phyloP scores from a whole-genome alignment of 1,284 basidiomycete genomes.

The Polyporus tsugae region DNA sequence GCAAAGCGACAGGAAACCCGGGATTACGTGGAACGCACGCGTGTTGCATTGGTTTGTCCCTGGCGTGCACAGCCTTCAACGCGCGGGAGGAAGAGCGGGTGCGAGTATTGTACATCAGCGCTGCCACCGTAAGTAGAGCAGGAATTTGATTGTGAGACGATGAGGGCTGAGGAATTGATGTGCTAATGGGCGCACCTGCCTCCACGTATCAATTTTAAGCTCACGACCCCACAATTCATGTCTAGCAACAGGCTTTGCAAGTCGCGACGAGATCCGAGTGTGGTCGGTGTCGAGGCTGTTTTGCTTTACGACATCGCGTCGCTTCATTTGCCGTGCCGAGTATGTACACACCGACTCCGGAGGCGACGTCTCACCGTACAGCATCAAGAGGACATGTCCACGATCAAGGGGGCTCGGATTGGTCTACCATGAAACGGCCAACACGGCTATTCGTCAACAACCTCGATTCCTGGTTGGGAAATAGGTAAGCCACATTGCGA shows the following conservation, averaged over 20 bases:
- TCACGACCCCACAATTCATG: neutral
- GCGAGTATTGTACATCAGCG: neutral
- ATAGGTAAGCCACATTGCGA: neutral
- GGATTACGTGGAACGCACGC: neutral
- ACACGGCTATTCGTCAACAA: neutral
- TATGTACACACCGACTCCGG: neutral
- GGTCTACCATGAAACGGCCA: neutral
- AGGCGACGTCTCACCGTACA: neutral
- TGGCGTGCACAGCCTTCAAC: neutral
- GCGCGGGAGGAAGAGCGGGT: neutral
- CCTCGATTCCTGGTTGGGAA: neutral
- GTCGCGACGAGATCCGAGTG: conserved; percentile 1
- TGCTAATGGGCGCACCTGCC: neutral
- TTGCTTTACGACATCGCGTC: neutral
- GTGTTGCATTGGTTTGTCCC: neutral
- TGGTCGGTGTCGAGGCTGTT: neutral
- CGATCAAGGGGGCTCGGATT: neutral
- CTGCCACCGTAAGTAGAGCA: neutral
- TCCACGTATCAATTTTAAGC: neutral
- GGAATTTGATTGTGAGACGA: conserved; percentile 6
- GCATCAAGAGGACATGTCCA: neutral
- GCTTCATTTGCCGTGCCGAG: neutral
- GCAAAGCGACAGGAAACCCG: neutral
- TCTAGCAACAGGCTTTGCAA: neutral
- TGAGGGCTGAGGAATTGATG: neutral